Percentiles rank a stretch among this genome's conserved stretches.
phyloP scores from a whole-genome alignment of 2,329 filamentous ascomycete genomes.

The Sphaerostilbella broomeana region DNA sequence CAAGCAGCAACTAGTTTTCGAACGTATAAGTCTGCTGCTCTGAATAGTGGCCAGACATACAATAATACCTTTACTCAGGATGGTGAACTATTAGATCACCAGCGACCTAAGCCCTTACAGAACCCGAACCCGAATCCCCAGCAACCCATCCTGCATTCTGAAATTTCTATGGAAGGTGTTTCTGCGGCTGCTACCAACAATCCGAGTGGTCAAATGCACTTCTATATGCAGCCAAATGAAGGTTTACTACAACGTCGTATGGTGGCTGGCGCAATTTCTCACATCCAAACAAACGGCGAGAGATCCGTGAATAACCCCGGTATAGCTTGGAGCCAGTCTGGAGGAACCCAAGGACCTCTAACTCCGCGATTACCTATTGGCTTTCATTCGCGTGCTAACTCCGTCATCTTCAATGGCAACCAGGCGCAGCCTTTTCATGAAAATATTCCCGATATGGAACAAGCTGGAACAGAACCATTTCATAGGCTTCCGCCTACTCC shows the following conservation, averaged over 20 bases:
- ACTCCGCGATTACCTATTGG: not conserved
- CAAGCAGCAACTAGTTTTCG: constrained; percentile 3
- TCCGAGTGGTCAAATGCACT: not conserved
- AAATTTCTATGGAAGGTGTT: too few relatives aligned
- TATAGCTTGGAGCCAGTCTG: constrained; percentile 3
- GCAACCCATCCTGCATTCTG: too few relatives aligned
- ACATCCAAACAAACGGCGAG: not conserved
- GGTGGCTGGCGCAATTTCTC: not conserved
- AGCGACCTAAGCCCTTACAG: not conserved
- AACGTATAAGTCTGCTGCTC: not conserved
- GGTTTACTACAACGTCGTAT: not conserved
- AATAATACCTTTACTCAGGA: not conserved
- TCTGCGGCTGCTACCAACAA: not conserved
- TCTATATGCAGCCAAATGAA: constrained; percentile 11
- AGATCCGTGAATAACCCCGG: not conserved
- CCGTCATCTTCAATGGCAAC: not conserved
- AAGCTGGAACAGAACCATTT: not conserved
- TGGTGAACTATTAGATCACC: not conserved
- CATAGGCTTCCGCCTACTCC: not conserved
- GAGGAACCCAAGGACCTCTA: not conserved
- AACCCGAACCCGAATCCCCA: too few relatives aligned
- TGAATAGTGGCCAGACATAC: not conserved
- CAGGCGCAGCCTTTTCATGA: not conserved
- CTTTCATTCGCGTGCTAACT: not conserved
- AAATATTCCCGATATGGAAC: not conserved